Evolutionary conservation across 129 eudicot species (phyloP), one percentile per base, ranked within the genome.

Genomic region (Saposhnikovia divaricata): DNA sequence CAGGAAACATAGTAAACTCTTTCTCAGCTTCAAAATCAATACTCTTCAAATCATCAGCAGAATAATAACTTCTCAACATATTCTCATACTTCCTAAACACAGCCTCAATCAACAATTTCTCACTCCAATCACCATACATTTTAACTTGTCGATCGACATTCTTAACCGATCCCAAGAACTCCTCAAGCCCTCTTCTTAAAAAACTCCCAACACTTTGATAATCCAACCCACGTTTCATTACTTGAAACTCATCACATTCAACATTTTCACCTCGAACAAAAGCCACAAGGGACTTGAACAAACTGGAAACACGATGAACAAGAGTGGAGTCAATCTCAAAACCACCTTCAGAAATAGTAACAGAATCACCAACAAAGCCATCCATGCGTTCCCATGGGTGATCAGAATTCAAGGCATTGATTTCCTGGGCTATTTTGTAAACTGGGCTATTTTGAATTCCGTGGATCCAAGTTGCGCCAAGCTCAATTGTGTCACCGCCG

Each of bases 391-490:
- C 97, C 97, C 97, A 93, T 37, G 98, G 98, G 78, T 83, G 59
- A 43, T 88, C 83, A 23, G 97, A 88, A 47, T 81, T 79, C 27
- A 93, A 72, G 37, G 93, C 86, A 66, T 83, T 79, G 74, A 75
- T 82, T 66, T 93, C 89, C 72, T 84, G 89, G 76, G 97, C 96
- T 68, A 93, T 89, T 57, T 84, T 85, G 80, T 91, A 79, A 86
- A 93, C 80, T 27, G 98, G 98, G 85, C 98, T 93, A 16, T 89
- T 92, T 13, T 81, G 86, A 81, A 89, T 89, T n/a, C 98, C 98
- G 85, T 93, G 98, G 88, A 93, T 93, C 98, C 98, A 93, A 9
- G 98, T 93, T 51, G 98, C 98, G 6, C 98, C 97, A 82, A 88
- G 81, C 85, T 93, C 98, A 78, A 93, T 85, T 84, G 90, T 82